Evolutionary conservation across 352 stramenopile genomes (phyloP), one percentile per base, ranked within the genome.

Genomic region (Globisporangium cylindrosporum): DNA sequence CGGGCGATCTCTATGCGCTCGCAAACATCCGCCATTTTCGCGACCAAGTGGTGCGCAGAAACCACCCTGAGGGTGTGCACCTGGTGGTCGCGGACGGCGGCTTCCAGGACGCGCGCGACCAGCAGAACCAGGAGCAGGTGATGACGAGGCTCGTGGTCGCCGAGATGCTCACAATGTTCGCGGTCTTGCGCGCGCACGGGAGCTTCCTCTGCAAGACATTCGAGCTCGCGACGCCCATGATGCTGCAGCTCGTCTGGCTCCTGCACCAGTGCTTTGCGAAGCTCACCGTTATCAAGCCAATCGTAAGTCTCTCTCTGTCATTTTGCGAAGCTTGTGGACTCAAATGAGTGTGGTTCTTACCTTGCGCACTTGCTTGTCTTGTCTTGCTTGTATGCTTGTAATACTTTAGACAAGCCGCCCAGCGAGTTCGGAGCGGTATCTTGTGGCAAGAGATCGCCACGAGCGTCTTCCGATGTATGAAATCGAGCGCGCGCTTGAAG

Each of bases 181-280:
- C 29, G 8, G 71, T 92, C 1, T 65, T 95, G 18, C 61, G 67
- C 3, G 24, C 71, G 0, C 69, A 73, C 34, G 87, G 87, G 10
- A 78, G 80, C 56, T 93, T 95, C 66, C 66, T 90, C 10, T 92
- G 84, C 70, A 95, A 95, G 73, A 91, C 87, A 20, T 95, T 95
- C 59, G 87, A 95, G 49, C 43, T 95, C 12, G 68, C 78, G 32
- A 89, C 80, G 4, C 70, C 76, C 10, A 46, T 80, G 7, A 92
- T 91, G 79, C 57, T 90, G 20, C 62, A 91, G 55, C 72, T 95
- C 6, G 73, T 84, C 18, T 92, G 81, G 80, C 32, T 93, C 2
- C 48, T 95, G 20, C 74, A 91, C 59, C 71, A 78, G 51, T 84
- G 75, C 55, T 95, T 95, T 64, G 70, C 73, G 2, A 71, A 79